Percentiles rank a stretch among this genome's conserved stretches.
phyloP scores from a whole-genome alignment of 2,329 filamentous ascomycete species.

The Trichoderma sp. region DNA sequence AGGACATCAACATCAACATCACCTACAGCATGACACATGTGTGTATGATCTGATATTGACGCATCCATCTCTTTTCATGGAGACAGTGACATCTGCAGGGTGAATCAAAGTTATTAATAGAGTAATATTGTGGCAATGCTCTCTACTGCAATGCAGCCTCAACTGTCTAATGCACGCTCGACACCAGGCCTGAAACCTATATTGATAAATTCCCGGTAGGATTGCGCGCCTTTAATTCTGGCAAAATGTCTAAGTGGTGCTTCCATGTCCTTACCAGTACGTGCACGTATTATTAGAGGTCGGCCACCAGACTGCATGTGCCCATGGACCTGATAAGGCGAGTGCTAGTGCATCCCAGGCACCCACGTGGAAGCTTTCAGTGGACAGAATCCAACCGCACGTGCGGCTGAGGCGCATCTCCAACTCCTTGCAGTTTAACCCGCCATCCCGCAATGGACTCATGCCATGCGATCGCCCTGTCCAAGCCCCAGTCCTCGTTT shows the following conservation, averaged over 20 bases:
- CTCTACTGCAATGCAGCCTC: not conserved
- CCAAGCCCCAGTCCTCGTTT: not conserved
- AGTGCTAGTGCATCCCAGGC: not conserved
- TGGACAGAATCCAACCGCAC: not conserved
- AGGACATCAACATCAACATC: not conserved
- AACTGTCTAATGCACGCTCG: not conserved
- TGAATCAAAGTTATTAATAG: not conserved
- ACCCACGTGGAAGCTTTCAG: constrained; percentile 10
- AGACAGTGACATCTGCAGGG: not conserved
- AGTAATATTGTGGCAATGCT: not conserved
- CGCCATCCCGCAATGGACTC: not conserved
- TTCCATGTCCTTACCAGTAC: not conserved
- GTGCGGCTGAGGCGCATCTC: constrained; percentile 10
- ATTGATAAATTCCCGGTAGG: not conserved
- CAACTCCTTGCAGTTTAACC: not conserved
- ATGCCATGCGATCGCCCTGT: not conserved
- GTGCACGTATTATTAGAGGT: not conserved
- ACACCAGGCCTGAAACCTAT: not conserved
- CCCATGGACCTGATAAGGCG: not conserved
- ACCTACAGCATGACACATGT: not conserved
- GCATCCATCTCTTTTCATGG: not conserved
- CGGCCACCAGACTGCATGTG: not conserved
- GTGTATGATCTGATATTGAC: not conserved
- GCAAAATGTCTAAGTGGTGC: not conserved
- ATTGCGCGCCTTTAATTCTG: not conserved